Conservation (phyloP, 1,284 basidiomycete species). For the Trichosporon sp. region DNA sequence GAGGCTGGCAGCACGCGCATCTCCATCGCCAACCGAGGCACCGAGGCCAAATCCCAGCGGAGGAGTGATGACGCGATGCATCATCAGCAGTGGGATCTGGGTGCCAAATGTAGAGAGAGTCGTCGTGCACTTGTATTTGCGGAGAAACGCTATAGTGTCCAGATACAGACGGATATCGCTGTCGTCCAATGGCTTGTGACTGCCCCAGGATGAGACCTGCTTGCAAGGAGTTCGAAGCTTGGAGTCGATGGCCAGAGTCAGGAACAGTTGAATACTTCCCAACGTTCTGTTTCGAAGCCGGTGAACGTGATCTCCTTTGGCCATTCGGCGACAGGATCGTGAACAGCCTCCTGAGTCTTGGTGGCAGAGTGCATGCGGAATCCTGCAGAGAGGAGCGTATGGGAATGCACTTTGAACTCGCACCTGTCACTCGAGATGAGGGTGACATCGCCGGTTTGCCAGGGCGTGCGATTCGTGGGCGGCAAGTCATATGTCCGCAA, state of each 20-base stretch:
- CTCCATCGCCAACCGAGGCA: not conserved
- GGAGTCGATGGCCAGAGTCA: not conserved
- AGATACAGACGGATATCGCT: not conserved
- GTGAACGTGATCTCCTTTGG: not conserved
- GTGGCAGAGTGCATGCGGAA: not conserved
- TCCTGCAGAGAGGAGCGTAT: not conserved
- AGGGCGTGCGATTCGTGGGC: too few relatives aligned
- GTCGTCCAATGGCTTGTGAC: not conserved
- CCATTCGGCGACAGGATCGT: not conserved
- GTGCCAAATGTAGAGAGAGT: not conserved
- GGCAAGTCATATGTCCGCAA: too few relatives aligned
- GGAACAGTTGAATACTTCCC: not conserved
- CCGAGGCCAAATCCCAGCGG: not conserved
- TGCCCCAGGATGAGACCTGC: too few relatives aligned
- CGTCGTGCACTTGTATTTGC: not conserved
- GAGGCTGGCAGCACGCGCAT: not conserved
- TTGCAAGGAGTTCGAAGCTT: not conserved
- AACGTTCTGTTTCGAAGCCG: not conserved
- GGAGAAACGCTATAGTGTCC: not conserved
- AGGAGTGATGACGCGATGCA: not conserved
- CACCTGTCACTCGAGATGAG: not conserved
- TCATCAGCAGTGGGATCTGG: not conserved
- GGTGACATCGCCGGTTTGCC: not conserved
- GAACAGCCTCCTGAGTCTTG: too few relatives aligned
- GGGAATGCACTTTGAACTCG: not conserved